Base-by-base conservation (phyloP, 148 eudicot species). In the Heliosperma pusillum region DNA sequence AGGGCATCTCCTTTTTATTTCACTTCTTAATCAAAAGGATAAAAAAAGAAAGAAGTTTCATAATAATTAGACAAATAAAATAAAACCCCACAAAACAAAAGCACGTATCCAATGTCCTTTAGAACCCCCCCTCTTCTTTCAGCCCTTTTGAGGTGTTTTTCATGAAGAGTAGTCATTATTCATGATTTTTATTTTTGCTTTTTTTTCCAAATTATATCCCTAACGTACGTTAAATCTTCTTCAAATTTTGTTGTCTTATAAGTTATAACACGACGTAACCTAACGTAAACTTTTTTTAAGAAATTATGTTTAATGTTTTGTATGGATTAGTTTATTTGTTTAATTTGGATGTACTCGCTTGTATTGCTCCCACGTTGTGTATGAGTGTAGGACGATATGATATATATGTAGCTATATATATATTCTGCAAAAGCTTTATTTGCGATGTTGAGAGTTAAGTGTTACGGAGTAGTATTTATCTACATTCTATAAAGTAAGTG, bases 91-190 rank as follows among this genome's bases (percentile, higher is more conserved):
- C 87, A 87, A 85, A 88, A 78, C 87, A 80, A 64, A 72, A 85
- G 97, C 5, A 42, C 45, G 45, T 85, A 93, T 93, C 96, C 94
- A 70, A 91, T 86, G 94, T 81, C 78, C 55, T 74, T 76, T 85
- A 82, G 75, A 50, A 13, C 55, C 55, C 4, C 73, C 52, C 26
- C n/a, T 59, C n/a, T 70, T 25, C 53, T 86, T 88, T 88, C 91
- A 75, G 71, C 84, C 74, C 91, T 88, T 93, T 93, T 91, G 69
- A 91, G 97, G 96, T 69, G 74, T 56, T 44, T 29, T 78, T 36
- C 42, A n/a, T 52, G 36, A 62, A 21, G 33, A 33, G 64, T 57
- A 55, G 19, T 58, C 56, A 27, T 24, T 27, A 17, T 50, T 42
- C 30, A 27, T 58, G 47, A 26, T 63, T 53, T 64, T 25, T 50